Percentiles rank a stretch among this genome's conserved stretches.
phyloP scores from a whole-genome alignment of 257 asterid species.

The Solanum medicagineum region DNA sequence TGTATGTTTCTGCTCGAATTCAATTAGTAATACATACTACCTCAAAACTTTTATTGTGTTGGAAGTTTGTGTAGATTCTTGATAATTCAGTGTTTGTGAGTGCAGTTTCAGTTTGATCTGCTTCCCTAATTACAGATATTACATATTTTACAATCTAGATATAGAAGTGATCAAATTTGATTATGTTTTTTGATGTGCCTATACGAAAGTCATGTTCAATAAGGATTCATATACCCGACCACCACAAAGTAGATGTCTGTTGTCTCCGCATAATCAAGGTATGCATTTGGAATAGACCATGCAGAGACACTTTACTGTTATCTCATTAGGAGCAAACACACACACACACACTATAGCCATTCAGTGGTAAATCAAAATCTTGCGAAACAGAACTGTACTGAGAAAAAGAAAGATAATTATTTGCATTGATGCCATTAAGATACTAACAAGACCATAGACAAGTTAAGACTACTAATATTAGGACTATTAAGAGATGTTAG shows the following conservation, averaged over 20 bases:
- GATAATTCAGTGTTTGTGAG: background rate
- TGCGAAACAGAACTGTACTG: background rate
- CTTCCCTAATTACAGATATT: too few relatives aligned
- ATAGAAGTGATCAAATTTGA: background rate
- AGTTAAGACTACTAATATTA: background rate
- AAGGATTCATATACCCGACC: background rate
- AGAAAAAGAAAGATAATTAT: background rate
- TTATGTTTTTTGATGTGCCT: background rate
- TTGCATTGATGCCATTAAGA: background rate
- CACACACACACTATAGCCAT: background rate
- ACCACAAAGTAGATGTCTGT: background rate
- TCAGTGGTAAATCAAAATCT: background rate
- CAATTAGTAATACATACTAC: background rate
- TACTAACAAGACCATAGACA: background rate
- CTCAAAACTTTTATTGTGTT: background rate
- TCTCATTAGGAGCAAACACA: too few relatives aligned
- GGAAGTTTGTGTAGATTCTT: background rate
- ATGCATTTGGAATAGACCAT: background rate
- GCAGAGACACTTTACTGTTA: too few relatives aligned
- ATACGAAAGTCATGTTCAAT: fast-evolving
- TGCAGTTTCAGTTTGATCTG: background rate
- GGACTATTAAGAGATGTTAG: background rate
- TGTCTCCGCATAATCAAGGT: background rate
- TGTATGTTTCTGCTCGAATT: background rate
- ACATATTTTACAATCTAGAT: background rate